Evolutionary conservation across 2,329 filamentous ascomycete species (phyloP).

Genomic region (Clarireedia sp.): DNA sequence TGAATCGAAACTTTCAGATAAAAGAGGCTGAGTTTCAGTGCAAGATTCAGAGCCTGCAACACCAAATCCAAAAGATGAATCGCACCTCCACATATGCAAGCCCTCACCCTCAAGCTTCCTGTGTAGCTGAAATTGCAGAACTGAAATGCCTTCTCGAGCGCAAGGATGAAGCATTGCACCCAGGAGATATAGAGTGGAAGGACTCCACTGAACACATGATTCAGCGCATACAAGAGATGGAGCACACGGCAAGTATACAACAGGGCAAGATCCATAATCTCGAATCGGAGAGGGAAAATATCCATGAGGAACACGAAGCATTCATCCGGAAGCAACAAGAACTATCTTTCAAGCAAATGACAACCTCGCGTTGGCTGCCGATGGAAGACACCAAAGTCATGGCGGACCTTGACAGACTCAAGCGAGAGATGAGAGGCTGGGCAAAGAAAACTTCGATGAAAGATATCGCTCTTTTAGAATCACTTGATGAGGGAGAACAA

Average conservation of each 20-base stretch:
- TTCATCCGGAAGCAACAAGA: conserved; percentile 13
- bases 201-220: neutral
- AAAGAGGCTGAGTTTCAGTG: too few species aligned
- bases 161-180: too few species aligned
- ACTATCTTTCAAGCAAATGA: conserved; percentile 8
- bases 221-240: neutral
- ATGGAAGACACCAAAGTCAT: conserved; percentile 5
- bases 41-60: too few species aligned
- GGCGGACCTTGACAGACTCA: conserved; percentile 7
- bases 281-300: neutral
- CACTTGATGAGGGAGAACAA: neutral
- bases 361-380: conserved; percentile 2
- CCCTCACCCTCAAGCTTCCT: too few species aligned
- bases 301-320: neutral
- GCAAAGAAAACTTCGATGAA: conserved; percentile 1
- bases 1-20: too few species aligned
- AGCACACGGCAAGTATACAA: neutral
- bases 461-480: neutral
- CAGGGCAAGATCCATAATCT: neutral
- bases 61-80: too few species aligned
- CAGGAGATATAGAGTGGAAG: neutral
- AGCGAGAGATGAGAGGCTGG: conserved; percentile 6
- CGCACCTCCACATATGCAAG: too few species aligned
- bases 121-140: too few species aligned
- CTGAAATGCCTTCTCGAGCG: too few species aligned